Conservation (phyloP, 139 green algal species). For the Nannochloris sp. region DNA sequence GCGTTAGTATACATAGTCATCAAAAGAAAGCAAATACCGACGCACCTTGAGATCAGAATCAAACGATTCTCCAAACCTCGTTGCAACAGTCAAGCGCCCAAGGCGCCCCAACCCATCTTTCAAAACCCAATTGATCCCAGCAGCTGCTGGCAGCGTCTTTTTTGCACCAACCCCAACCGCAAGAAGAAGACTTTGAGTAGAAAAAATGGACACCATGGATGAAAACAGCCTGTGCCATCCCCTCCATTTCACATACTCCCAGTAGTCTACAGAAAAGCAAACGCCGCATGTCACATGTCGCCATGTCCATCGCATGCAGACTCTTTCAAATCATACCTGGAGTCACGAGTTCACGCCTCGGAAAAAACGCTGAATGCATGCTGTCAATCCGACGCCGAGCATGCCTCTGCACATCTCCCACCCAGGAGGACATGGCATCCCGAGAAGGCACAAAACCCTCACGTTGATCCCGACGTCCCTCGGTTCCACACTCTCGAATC, state of each 20-base stretch:
- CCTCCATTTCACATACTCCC: conserved; percentile 73
- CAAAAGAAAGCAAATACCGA: conserved; percentile 12
- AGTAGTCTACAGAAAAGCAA: conserved; percentile 67
- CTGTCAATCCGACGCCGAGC: not conserved
- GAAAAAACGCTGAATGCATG: conserved; percentile 24
- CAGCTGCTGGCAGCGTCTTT: conserved; percentile 61
- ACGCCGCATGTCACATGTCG: not conserved
- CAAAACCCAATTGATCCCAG: conserved; percentile 69
- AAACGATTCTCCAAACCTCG: conserved; percentile 65
- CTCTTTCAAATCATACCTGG: no score
- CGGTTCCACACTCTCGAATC: no score
- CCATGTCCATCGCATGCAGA: no score
- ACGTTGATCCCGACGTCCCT: no score
- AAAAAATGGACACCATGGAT: conserved; percentile 68
- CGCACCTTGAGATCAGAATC: conserved; percentile 77
- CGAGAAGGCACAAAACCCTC: no score
- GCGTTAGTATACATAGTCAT: not conserved
- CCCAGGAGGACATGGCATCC: no score
- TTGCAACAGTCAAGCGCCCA: conserved; percentile 61
- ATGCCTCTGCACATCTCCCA: no score
- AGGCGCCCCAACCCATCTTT: conserved; percentile 73
- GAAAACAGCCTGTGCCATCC: conserved; percentile 67
- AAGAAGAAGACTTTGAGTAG: conserved; percentile 70
- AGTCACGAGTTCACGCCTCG: not conserved
- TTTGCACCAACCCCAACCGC: conserved; percentile 82